Evolutionary conservation across 164 flowering plant genomes (phyloP), one percentile per base, ranked within the genome.

Genomic region (Taxillus chinensis): DNA sequence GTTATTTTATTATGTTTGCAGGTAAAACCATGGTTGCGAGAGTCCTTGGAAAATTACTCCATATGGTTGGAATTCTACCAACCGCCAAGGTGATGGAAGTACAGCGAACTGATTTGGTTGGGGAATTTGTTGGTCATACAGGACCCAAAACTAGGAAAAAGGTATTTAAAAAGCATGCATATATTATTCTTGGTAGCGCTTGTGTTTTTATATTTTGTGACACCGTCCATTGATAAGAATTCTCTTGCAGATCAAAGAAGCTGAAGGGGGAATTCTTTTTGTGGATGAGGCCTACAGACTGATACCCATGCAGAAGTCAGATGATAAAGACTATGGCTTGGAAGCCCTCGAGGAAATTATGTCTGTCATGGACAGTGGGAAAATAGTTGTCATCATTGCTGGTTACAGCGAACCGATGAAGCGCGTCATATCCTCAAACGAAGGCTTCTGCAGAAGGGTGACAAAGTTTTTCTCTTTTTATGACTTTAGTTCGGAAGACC

Each of bases 11-110:
- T n/a, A 0, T n/a, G 41, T 57, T 57, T 57, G 13, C 10, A 95
- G 99, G 99, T 38, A 91, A 95, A 76, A 91, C 98, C 53, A 87
- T 91, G 96, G 87, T 95, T 12, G 98, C 99, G 69, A 77, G 96
- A 62, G 70, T 89, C 41, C 95, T 95, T 37, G 99, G 98, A 61
- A 87, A 67, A 66, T 74, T 95, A 62, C 96, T 95, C 5, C 82
- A 89, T 67, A 87, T 81, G 96, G 93, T 95, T 62, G 98, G 99
- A 69, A 81, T 95, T 75, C 72, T 95, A 60, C 95, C 98, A n/a
- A 86, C 96, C 27, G 93, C 89, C 71, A 85, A 70, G 78, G 99
- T 95, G 66, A 95, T 95, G 42, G 99, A 95, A 81, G 97, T 91
- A 43, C 99, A 95, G 64, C 73, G 99, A 62, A 95, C 98, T 1